Conservation (phyloP, 352 stramenopile genomes). For the Phytophthora sp. region DNA sequence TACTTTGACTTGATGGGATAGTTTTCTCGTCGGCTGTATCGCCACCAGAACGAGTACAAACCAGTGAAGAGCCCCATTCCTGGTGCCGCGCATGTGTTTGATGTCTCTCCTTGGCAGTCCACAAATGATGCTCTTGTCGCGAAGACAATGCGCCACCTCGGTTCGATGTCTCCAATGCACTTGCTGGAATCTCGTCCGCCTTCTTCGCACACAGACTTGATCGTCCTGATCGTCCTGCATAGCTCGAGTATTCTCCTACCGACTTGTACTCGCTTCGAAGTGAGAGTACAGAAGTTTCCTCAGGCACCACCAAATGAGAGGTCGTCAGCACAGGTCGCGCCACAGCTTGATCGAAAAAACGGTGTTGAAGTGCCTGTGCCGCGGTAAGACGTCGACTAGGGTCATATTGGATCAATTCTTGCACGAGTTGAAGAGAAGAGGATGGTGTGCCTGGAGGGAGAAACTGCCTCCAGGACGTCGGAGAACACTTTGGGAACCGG, state of each 20-base stretch:
- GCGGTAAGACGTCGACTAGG: slow-evolving; percentile 88
- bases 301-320: slow-evolving; percentile 15
- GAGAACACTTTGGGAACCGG: slow-evolving; percentile 89
- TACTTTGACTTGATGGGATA: slow-evolving; percentile 17
- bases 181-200: slow-evolving; percentile 16
- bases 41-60: slow-evolving; percentile 17
- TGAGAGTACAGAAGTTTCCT: slow-evolving; percentile 27
- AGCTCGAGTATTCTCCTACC: slow-evolving; percentile 14
- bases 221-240: slow-evolving; percentile 10
- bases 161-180: slow-evolving; percentile 11
- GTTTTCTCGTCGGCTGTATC: slow-evolving; percentile 22
- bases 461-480: slow-evolving; percentile 68
- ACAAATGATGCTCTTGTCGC: slow-evolving; percentile 31
- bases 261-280: slow-evolving; percentile 26
- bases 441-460: slow-evolving; percentile 74
- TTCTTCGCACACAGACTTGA: slow-evolving; percentile 21
- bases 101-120: slow-evolving; percentile 28
- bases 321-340: slow-evolving; percentile 47
- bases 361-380: slow-evolving; percentile 91
- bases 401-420: slow-evolving; percentile 93
- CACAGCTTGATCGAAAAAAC: slow-evolving; percentile 89
- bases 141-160: slow-evolving; percentile 28
- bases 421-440: slow-evolving; percentile 83
- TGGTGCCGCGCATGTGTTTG: slow-evolving; percentile 23
- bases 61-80: slow-evolving; percentile 29